phyloP scores from a whole-genome alignment of 1,139 yeast species.

The Pichia norvegensis region DNA sequence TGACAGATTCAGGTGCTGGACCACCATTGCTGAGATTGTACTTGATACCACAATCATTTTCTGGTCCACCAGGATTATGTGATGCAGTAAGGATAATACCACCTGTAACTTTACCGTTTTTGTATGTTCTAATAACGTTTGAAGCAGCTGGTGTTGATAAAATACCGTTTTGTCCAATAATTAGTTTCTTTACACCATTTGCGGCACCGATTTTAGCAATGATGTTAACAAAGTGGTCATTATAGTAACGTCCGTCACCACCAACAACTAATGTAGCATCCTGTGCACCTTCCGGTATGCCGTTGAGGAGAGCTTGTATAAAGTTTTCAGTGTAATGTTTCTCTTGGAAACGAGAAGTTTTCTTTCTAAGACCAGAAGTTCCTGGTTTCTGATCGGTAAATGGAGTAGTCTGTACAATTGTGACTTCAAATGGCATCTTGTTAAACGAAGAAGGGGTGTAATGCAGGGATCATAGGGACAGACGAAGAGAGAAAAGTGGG shows the following conservation, averaged over 20 bases:
- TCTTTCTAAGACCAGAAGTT: slow-evolving; percentile 92
- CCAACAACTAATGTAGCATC: slow-evolving; percentile 82
- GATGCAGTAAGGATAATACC: slow-evolving; percentile 95
- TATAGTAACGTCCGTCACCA: slow-evolving; percentile 94
- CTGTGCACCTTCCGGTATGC: slow-evolving; percentile 83
- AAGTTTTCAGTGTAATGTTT: slow-evolving; percentile 87
- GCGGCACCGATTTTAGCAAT: slow-evolving; percentile 84
- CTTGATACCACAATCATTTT: slow-evolving; percentile 88
- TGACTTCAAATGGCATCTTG: slow-evolving; percentile 13
- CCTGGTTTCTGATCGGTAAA: slow-evolving; percentile 95
- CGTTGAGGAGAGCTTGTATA: slow-evolving; percentile 73
- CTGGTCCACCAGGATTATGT: slow-evolving; percentile 98
- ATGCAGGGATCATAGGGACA: not conserved
- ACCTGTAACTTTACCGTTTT: slow-evolving; percentile 47
- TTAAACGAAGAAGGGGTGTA: not conserved
- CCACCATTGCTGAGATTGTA: slow-evolving; percentile 95
- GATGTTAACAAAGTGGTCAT: slow-evolving; percentile 70
- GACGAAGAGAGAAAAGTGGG: not conserved
- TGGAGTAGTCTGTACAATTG: slow-evolving; percentile 51
- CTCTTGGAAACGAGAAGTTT: slow-evolving; percentile 76
- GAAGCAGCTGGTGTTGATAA: slow-evolving; percentile 96
- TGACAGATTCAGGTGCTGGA: slow-evolving; percentile 96
- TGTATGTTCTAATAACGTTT: slow-evolving; percentile 69
- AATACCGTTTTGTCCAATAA: slow-evolving; percentile 82
- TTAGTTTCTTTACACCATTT: slow-evolving; percentile 78